Base-by-base conservation (phyloP, 176 grass and related monocot species). In the Lolium perenne region DNA sequence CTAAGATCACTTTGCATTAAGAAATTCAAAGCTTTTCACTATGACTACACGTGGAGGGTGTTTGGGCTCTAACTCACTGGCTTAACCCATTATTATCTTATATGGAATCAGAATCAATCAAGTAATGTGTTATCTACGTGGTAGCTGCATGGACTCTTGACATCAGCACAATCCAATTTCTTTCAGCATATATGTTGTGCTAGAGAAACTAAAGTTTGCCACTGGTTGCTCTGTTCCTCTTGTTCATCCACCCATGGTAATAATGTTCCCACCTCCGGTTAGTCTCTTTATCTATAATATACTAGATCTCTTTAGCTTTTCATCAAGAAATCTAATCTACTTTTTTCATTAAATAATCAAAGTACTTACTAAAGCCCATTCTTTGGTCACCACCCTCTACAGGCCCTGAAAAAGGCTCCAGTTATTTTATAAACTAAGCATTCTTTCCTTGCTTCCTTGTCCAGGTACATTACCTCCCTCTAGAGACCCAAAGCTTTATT, bases 361-460 rank as follows among this genome's bases (percentile, higher is more conserved):
- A 77, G 75, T 29, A 59, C n/a, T 15, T 10, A 7, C 18, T 5
- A 13, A 18, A 21, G 68, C 73, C 73, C 73, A 76, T 54, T 45
- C 7, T 40, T 10, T 82, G 11, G 47, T 51, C 43, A 25, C 67
- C 62, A 70, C 41, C 6, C 32, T 35, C 32, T 35, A 35, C 32
- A 8, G 62, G 74, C 38, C 47, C 38, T 25, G 15, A 65, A 32
- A 3, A 73, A 78, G 38, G 55, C 57, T 71, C 58, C 5, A 47
- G 43, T n/a, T 6, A 17, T 35, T 35, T 35, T 35, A 35, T 18
- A 35, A 22, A 22, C 11, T 46, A 80, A 65, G 76, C 18, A 47
- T 73, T 73, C 9, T 66, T 86, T 67, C 45, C 51, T 49, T 85
- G 86, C 92, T 88, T 93, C 82, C 89, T 89, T 77, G 70, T 91